Evolutionary conservation across 208 protist genomes (phyloP), one percentile per base, ranked within the genome.

Genomic region (Borovskyia barvae): DNA sequence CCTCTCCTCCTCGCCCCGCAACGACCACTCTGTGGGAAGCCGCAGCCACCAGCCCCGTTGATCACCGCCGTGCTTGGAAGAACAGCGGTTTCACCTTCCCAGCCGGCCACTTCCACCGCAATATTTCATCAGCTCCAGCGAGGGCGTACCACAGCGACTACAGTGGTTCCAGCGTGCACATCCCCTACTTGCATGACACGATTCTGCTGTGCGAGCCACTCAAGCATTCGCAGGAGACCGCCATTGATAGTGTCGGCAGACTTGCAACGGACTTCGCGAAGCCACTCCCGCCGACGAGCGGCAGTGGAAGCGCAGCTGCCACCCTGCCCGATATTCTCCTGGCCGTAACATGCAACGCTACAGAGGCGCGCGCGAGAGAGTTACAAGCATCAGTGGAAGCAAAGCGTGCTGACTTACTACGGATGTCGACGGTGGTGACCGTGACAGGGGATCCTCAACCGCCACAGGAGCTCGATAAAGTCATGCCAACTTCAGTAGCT

Each of bases 161-260:
- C n/a, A n/a, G n/a, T n/a, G n/a, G n/a, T n/a, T n/a, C n/a, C 33
- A 22, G 24, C 7, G 58, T 61, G 32, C 79, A 82, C 51, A 46
- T 37, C n/a, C 74, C 80, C 0, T 87, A 87, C 72, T 43, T 72
- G 5, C 80, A 87, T 49, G 80, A 87, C 61, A 71, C 40, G 3
- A 78, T 84, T 43, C 24, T 69, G 6, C 26, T 87, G 5, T 74
- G 69, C 46, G 47, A 56, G 32, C 75, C 80, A 4, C 17, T 42
- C 2, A 17, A n/a, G 25, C 42, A 6, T 5, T n/a, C 36, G 25
- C 17, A 12, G 22, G 39, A 58, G 40, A 5, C 28, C 2, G 46
- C 4, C 15, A 15, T 9, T 15, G 49, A 11, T 20, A 12, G 19
- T 12, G 20, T 20, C 35, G 5, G n/a, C n/a, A n/a, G n/a, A n/a